Percentiles rank a stretch among this genome's conserved stretches.
Evolutionary conservation across 306 rosid species (phyloP).

Genomic region (Lotus japonicus): DNA sequence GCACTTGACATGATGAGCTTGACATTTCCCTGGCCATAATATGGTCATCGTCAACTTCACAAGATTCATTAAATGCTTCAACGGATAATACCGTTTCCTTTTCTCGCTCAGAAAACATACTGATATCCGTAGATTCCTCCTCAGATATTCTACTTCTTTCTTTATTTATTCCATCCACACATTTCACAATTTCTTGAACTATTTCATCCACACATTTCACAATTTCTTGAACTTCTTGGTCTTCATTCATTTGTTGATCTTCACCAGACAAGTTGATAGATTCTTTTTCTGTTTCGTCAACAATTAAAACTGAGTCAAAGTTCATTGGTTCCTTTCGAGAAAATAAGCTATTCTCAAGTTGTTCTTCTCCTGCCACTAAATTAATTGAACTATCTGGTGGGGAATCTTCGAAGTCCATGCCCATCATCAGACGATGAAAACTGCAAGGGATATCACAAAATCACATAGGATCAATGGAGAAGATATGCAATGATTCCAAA

Average conservation of each 20-base stretch:
- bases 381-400: constrained; percentile 19
- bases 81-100: constrained; percentile 22
- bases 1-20: constrained; percentile 22
- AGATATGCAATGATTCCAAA: constrained; percentile 1
- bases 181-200: neutral
- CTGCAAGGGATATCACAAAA: constrained; percentile 36
- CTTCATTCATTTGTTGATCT: constrained; percentile 31
- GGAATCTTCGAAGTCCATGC: constrained; percentile 30
- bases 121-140: constrained; percentile 26
- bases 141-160: constrained; percentile 25
- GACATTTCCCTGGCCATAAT: constrained; percentile 19
- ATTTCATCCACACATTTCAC: constrained; percentile 13
- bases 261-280: constrained; percentile 20
- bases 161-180: constrained; percentile 17
- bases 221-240: constrained; percentile 14
- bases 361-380: constrained; percentile 17
- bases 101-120: constrained; percentile 18
- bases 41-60: constrained; percentile 22
- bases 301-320: constrained; percentile 4
- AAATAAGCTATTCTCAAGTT: constrained; percentile 22
- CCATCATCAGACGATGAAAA: constrained; percentile 31
- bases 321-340: constrained; percentile 28
- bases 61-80: constrained; percentile 21
- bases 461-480: neutral
- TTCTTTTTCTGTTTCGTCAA: constrained; percentile 22